Evolutionary conservation across 2,329 filamentous ascomycete genomes (phyloP), one percentile per base, ranked within the genome.

Genomic region (Penicillium sp.): DNA sequence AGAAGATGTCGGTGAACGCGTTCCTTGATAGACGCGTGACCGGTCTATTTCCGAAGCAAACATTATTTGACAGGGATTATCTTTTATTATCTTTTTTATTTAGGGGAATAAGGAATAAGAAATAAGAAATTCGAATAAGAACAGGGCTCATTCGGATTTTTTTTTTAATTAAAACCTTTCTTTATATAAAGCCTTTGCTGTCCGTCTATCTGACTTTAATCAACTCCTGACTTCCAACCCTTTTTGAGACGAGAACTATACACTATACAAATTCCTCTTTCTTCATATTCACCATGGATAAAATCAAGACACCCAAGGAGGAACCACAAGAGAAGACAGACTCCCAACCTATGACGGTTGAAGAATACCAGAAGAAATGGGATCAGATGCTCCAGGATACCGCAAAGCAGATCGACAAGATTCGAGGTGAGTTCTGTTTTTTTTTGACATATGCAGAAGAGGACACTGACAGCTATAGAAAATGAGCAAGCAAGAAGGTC

Each of bases 41-140:
- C 53, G 49, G 53, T 51, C 53, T 43, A 29, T 57, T 50, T 51
- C 31, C 45, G 29, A 46, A 49, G 53, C 57, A 58, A 59, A 56
- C 55, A 58, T 55, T 53, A 57, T 53, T 53, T 43, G 38, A 35
- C 51, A 45, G 24, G 22, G 29, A 34, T 29, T 40, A 26, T 12
- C 21, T 6, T 28, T 43, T 32, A 42, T 22, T 13, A 2, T 26
- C 17, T 34, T 38, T 40, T 33, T 21, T 2, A 2, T 24, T 24
- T 24, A 24, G 22, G 22, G 22, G 2, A 24, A 24, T 24, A 24
- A 7, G 6, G 7, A 24, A 24, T 24, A 24, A 7, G 22, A 24
- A 17, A 45, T 13, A 26, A n/a, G 9, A 29, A 32, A 35, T 24
- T 31, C 7, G 24, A 42, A 42, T 22, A 29, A 8, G 17, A 24